phyloP scores from a whole-genome alignment of 164 flowering plant genomes.

The Sextonia rubra region DNA sequence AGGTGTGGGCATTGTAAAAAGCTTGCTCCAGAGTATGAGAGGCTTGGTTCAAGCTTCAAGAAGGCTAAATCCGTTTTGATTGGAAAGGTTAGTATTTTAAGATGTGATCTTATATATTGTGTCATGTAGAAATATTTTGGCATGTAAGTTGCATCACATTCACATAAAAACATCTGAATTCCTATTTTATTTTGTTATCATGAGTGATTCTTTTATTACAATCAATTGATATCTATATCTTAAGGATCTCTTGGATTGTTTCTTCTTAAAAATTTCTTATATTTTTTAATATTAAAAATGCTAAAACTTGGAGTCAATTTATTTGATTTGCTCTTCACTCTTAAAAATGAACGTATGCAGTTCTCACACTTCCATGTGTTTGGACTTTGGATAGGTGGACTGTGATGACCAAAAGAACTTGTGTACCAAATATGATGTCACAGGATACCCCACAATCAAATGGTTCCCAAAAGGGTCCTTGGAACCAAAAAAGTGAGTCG shows the following conservation, averaged over 20 bases:
- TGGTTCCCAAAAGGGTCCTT: conserved; percentile 97
- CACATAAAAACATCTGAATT: no score
- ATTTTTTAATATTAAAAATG: neutral
- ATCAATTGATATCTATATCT: no score
- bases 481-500: conserved; percentile 83
- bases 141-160: no score
- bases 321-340: no score
- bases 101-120: neutral
- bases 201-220: neutral
- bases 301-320: no score
- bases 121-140: no score
- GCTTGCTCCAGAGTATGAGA: conserved; percentile 97
- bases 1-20: conserved; percentile 99
- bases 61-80: conserved; percentile 87
- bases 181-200: no score
- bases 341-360: no score
- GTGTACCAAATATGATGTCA: conserved; percentile 75
- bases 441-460: conserved; percentile 90
- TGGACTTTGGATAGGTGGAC: conserved; percentile 56
- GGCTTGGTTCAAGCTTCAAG: conserved; percentile 85
- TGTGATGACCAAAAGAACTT: conserved; percentile 90
- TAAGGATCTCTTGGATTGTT: neutral
- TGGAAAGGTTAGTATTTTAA: conserved; percentile 60
- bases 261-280: neutral
- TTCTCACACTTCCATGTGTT: conserved; percentile 1